These are phyloP conservation scores for Amoebophrya sp. DNA, from an alignment of 169 alveolate genomes.

Conservation along the genomic window DNA sequence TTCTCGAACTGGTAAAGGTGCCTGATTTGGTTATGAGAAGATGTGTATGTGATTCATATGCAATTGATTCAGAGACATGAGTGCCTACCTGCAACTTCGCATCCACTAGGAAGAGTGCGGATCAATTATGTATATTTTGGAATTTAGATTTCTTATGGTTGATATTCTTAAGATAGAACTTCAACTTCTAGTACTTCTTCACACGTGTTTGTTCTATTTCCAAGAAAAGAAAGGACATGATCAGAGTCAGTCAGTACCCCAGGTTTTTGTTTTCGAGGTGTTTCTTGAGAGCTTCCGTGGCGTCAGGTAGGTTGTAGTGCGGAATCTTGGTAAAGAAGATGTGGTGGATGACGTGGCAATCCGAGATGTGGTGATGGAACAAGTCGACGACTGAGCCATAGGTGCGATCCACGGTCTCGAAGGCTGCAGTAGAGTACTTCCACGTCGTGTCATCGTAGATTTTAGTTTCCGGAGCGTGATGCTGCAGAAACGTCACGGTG, in stretches of 20 bases:
- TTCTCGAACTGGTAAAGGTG: not conserved
- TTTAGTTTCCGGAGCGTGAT: not conserved
- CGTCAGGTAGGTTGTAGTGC: not conserved
- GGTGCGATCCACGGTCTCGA: not conserved
- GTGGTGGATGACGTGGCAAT: not conserved
- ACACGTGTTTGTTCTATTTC: not conserved
- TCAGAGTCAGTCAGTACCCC: too few relatives aligned
- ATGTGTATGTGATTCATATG: too few relatives aligned
- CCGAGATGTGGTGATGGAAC: not conserved
- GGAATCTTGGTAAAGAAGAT: not conserved
- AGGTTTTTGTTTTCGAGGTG: too few relatives aligned
- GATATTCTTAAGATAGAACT: not conserved
- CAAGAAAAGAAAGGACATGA: too few relatives aligned
- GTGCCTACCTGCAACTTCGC: too few relatives aligned
- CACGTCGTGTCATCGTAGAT: not conserved
- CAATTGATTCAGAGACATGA: too few relatives aligned
- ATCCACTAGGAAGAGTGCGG: too few relatives aligned
- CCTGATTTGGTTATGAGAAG: too few relatives aligned
- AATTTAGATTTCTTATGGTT: not conserved
- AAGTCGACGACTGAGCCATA: not conserved
- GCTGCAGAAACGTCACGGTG: not conserved
- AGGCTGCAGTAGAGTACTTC: not conserved
- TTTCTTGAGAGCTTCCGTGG: not conserved
- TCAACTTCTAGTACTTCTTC: not conserved
- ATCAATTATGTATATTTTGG: not conserved